phyloP scores from a whole-genome alignment of 352 stramenopile species.

The Globisporangium echinulatum region DNA sequence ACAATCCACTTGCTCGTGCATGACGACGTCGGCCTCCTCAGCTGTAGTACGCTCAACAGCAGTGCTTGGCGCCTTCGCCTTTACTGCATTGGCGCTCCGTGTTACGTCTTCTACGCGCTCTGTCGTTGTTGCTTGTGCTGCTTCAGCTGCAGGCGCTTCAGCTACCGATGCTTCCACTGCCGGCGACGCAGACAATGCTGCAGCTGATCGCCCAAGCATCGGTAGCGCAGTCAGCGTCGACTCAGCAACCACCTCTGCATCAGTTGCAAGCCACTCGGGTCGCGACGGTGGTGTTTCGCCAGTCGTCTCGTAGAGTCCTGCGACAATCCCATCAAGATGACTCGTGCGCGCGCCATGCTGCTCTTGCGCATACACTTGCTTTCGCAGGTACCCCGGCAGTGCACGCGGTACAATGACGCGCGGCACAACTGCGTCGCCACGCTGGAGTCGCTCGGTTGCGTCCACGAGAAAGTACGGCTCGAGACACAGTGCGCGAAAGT shows the following conservation, averaged over 20 bases:
- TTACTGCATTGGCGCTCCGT: too few species aligned
- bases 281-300: not conserved
- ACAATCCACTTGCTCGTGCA: too few species aligned
- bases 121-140: too few species aligned
- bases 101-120: too few species aligned
- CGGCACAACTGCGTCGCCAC: constrained; percentile 29
- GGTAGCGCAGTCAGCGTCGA: too few species aligned
- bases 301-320: constrained; percentile 1
- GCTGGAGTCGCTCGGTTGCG: too few species aligned
- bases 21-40: too few species aligned
- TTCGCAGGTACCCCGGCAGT: constrained; percentile 39
- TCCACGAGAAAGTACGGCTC: constrained; percentile 44
- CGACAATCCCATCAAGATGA: constrained; percentile 4
- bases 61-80: too few species aligned
- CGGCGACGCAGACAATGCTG: too few species aligned
- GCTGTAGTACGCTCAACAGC: too few species aligned
- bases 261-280: not conserved
- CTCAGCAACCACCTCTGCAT: not conserved
- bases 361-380: not conserved
- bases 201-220: too few species aligned
- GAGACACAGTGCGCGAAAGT: constrained; percentile 51
- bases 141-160: not conserved
- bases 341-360: not conserved
- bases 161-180: not conserved
- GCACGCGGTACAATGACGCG: constrained; percentile 39